A percentile compares a stretch with the other conserved stretches of the same genome.
phyloP scores from a whole-genome alignment of 1,284 basidiomycete species.

The Fomitiporia mediterranea region DNA sequence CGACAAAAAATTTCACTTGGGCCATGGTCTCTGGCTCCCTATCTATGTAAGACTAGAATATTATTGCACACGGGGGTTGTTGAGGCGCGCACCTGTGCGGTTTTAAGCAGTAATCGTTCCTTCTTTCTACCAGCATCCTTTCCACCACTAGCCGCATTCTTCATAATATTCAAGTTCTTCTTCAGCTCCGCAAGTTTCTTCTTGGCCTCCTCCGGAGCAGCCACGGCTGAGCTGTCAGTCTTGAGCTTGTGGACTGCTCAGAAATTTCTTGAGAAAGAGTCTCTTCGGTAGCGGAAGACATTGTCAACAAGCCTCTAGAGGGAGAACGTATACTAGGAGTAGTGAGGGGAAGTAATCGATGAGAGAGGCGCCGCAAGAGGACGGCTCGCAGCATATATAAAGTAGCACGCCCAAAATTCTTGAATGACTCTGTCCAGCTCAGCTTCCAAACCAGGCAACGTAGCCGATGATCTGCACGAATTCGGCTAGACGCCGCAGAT shows the following conservation, averaged over 20 bases:
- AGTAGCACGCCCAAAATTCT: neutral
- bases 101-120: conserved; percentile 70
- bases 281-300: conserved; percentile 12
- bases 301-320: neutral
- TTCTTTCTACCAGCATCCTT: conserved; percentile 51
- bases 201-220: conserved; percentile 56
- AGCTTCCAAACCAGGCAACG: conserved; percentile 4
- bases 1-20: conserved; percentile 93
- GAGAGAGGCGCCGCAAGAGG: conserved; percentile 7
- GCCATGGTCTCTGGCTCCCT: conserved; percentile 96
- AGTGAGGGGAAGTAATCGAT: conserved; percentile 13
- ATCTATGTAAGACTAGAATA: conserved; percentile 23
- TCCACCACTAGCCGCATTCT: conserved; percentile 31
- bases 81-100: conserved; percentile 60
- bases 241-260: conserved; percentile 53
- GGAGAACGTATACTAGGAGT: neutral
- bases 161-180: conserved; percentile 45
- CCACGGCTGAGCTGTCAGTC: conserved; percentile 45
- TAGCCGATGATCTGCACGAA: neutral
- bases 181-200: conserved; percentile 69
- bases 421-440: conserved; percentile 15
- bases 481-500: conserved; percentile 1
- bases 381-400: conserved; percentile 19
- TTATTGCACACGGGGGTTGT: conserved; percentile 8
- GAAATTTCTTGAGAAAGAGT: conserved; percentile 40